Base-by-base conservation (phyloP, 1,284 basidiomycete genomes). In the Malassezia psittaci region DNA sequence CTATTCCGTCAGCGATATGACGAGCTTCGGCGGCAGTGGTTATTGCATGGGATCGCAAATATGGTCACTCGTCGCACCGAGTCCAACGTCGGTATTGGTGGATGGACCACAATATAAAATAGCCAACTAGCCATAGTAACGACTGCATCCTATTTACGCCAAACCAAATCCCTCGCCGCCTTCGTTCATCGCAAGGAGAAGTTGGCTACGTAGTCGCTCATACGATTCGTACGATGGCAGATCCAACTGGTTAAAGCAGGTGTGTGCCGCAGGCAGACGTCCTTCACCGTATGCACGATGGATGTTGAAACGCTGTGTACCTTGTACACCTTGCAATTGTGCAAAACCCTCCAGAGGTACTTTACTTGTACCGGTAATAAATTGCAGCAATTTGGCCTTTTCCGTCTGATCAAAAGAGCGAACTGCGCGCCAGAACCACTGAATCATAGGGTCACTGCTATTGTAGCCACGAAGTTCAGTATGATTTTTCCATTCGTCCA, bases 371-470 rank as follows among this genome's bases (percentile, higher is more conserved):
- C 78, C 90, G 1, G 94, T 96, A 35, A 91, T 91, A 77, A 99
- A 99, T 79, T 94, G 94, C 3, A 78, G 59, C 4, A 78, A 65
- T 75, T 96, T 93, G 16, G 91, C 90, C 56, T 90, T 82, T 77
- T 98, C 90, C 67, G 96, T 91, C 49, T 93, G 87, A 66, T 89
- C 91, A 79, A 96, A 96, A 12, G 88, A 91, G 75, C 96, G 90
- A 48, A 98, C 82, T 2, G 93, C 91, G 64, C 94, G 83, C 94
- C 94, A 99, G 86, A 90, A 96, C 91, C 93, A 98, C 34, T 89
- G 85, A 58, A 98, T 88, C 68, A 93, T 89, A 2, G 91, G 87
- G 76, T 98, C 93, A 12, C 75, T 75, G n/a, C 74, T 56, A 35
- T 32, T 63, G 74, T 88, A 88, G 43, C 88, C 88, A 63, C 86